Conservation (phyloP, 371 early-diverging fungal genomes). For the Chytridium lagenaria region DNA sequence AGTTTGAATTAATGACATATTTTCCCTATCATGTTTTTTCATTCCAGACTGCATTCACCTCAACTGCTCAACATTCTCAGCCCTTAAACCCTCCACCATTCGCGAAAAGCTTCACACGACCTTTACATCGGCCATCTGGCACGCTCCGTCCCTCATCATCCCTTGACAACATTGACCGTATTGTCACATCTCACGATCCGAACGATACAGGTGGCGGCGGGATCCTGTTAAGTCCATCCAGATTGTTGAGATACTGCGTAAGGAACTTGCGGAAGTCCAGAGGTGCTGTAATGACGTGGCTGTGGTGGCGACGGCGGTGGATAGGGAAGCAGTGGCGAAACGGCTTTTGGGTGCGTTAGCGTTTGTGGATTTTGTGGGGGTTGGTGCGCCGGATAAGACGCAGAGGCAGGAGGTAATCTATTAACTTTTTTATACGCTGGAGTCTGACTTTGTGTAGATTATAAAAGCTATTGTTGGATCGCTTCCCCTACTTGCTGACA, state of each 20-base stretch:
- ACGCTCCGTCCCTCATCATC: slow-evolving; percentile 58
- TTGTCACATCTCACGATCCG: slow-evolving; percentile 74
- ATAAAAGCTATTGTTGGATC: slow-evolving; percentile 56
- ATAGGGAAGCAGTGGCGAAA: slow-evolving; percentile 70
- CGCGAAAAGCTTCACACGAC: slow-evolving; percentile 66
- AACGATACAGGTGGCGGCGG: slow-evolving; percentile 39
- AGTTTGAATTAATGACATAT: too few relatives aligned
- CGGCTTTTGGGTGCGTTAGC: slow-evolving; percentile 67
- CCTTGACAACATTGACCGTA: slow-evolving; percentile 54
- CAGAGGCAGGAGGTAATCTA: slow-evolving; percentile 57
- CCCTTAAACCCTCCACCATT: slow-evolving; percentile 68
- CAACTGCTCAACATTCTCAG: slow-evolving; percentile 68
- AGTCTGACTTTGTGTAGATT: slow-evolving; percentile 45
- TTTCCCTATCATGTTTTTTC: too few relatives aligned
- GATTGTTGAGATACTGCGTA: slow-evolving; percentile 70
- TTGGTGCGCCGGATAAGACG: slow-evolving; percentile 72
- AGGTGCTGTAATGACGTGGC: slow-evolving; percentile 56
- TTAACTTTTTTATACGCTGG: not conserved
- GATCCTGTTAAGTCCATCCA: slow-evolving; percentile 74
- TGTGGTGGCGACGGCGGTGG: slow-evolving; percentile 73
- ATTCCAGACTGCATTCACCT: slow-evolving; percentile 35
- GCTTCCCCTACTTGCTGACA: not conserved
- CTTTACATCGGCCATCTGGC: slow-evolving; percentile 75
- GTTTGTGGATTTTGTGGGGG: slow-evolving; percentile 69
- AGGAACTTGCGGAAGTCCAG: slow-evolving; percentile 13